Evolutionary conservation across 352 stramenopile genomes (phyloP), one percentile per base, ranked within the genome.

Genomic region (Globisporangium middletonii): DNA sequence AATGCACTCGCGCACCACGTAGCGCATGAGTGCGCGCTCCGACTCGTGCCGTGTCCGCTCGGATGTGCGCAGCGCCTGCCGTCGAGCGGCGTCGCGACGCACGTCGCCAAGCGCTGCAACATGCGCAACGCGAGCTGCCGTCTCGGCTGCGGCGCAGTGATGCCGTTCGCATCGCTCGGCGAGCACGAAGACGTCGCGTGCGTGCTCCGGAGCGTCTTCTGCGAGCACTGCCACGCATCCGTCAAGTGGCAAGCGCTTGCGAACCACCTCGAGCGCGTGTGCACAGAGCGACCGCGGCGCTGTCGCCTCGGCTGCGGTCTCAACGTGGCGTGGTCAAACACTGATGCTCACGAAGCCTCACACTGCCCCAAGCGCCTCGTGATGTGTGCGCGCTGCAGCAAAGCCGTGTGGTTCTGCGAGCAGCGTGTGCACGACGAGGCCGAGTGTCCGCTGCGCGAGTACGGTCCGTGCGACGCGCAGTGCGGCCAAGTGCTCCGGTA

Each of bases 291-390:
- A 1, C 70, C 72, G 37, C 77, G 79, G 2, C 60, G 64, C 5
- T 93, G 83, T 37, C 72, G 71, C 2, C 60, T 92, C 15, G 74
- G 80, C 19, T 89, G 82, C 38, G 38, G 26, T 0, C 8, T 19
- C 1, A 62, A 64, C 30, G 50, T 90, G 15, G 23, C 77, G 0
- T 62, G 60, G 44, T 26, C 56, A 8, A 64, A 79, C 15, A 56
- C 33, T 16, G 26, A 28, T 0, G 18, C 48, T 0, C 81, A 91
- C 56, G 81, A 93, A 47, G 47, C 56, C 0, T 63, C 42, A 2
- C 47, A 62, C 1, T 93, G 83, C 33, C 63, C 72, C 15, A 93
- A 93, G 52, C 77, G 81, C 11, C 54, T 89, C n/a, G 61, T 92
- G n/a, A 30, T 53, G 7, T 93, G 83, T 49, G 28, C 16, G 0